Percentiles rank a stretch among this genome's conserved stretches.
Conservation (phyloP, 2,329 filamentous ascomycete genomes). For the Davidsoniella virescens region DNA sequence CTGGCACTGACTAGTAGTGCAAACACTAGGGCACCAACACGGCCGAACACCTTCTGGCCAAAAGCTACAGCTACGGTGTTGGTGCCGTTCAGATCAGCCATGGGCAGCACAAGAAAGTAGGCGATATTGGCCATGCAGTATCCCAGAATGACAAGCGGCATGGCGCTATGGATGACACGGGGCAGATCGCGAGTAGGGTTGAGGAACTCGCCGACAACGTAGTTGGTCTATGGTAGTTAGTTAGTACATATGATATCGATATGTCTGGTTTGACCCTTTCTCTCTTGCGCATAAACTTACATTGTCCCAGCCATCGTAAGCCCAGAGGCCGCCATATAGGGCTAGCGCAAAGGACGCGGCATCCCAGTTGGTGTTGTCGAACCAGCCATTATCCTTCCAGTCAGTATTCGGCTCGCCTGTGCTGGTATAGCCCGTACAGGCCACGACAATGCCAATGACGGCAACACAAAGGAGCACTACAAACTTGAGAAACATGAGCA, state of each 20-base stretch:
- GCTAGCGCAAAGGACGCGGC: constrained; percentile 84
- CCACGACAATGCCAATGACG: constrained; percentile 76
- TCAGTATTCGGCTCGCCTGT: constrained; percentile 60
- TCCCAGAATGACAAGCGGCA: constrained; percentile 79
- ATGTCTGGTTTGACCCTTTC: no score
- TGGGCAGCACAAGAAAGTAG: constrained; percentile 86
- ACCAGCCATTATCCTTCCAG: constrained; percentile 83
- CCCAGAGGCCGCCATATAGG: constrained; percentile 90
- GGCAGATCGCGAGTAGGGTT: constrained; percentile 82
- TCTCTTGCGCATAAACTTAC: constrained; percentile 34
- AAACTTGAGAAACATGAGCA: constrained; percentile 97
- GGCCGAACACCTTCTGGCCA: constrained; percentile 76
- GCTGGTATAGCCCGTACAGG: constrained; percentile 65
- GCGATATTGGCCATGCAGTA: constrained; percentile 85
- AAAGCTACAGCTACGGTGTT: constrained; percentile 97
- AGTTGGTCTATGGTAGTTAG: constrained; percentile 38
- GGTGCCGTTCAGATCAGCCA: constrained; percentile 61
- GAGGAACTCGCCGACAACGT: constrained; percentile 92
- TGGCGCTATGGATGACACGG: constrained; percentile 87
- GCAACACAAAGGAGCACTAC: constrained; percentile 75
- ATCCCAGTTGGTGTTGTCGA: constrained; percentile 65
- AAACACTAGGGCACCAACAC: constrained; percentile 63
- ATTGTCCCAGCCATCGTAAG: constrained; percentile 98
- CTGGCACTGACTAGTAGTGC: constrained; percentile 80
- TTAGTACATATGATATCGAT: constrained; percentile 10